Conservation (phyloP, 1,284 basidiomycete species). For the Melampsora americana region DNA sequence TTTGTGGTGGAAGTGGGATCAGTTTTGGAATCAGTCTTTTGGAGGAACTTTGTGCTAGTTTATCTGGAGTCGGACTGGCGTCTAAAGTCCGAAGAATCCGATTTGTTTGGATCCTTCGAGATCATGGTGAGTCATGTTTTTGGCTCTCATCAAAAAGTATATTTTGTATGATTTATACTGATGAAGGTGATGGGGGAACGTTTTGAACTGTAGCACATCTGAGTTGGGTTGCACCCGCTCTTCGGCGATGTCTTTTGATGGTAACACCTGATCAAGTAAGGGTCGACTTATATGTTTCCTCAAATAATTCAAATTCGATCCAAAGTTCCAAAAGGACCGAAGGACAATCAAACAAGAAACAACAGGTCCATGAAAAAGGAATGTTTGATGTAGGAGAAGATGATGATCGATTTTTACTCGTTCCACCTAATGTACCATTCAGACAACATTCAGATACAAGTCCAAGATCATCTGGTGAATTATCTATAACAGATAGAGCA, state of each 20-base stretch:
- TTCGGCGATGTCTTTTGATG: conserved; percentile 68
- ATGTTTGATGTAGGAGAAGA: background rate
- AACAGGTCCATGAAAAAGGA: background rate
- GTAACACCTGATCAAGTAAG: conserved; percentile 64
- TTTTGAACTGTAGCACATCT: conserved; percentile 63
- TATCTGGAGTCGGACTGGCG: conserved; percentile 60
- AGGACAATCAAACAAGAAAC: background rate
- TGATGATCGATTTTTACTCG: conserved; percentile 19
- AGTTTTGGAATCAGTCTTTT: conserved; percentile 71
- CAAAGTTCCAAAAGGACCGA: background rate
- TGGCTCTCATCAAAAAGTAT: no score
- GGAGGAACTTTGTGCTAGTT: conserved; percentile 68
- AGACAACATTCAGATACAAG: background rate
- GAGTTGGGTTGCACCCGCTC: conserved; percentile 71
- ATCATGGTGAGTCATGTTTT: conserved; percentile 64
- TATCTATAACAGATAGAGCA: background rate
- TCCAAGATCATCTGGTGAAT: background rate
- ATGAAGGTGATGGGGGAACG: background rate
- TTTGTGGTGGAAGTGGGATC: conserved; percentile 76
- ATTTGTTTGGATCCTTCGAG: conserved; percentile 79
- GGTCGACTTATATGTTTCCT: conserved; percentile 74
- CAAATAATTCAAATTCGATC: conserved; percentile 1
- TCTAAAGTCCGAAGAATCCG: conserved; percentile 64
- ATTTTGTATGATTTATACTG: background rate
- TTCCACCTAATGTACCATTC: conserved; percentile 33